Percentiles rank a stretch among this genome's conserved stretches.
phyloP scores from a whole-genome alignment of 257 asterid genomes.

The Gentiana dahurica region DNA sequence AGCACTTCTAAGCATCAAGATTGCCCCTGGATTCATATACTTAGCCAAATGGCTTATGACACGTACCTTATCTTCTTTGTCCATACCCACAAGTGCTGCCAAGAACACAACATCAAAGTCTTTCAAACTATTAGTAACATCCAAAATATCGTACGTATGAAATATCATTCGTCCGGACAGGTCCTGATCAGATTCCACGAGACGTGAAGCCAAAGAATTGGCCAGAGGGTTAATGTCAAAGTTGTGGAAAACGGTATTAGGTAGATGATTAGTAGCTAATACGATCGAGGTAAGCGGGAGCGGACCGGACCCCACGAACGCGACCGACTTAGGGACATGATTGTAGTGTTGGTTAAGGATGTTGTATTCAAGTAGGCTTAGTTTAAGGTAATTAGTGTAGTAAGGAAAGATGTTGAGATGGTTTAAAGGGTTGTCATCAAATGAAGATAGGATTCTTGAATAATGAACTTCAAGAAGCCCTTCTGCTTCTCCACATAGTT shows the following conservation, averaged over 20 bases:
- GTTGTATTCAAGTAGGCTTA: conserved; percentile 48
- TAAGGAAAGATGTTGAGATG: conserved; percentile 62
- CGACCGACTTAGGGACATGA: conserved; percentile 26
- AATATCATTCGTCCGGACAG: conserved; percentile 53
- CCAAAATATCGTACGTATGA: conserved; percentile 45
- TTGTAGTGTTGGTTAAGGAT: conserved; percentile 35
- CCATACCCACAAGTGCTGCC: conserved; percentile 90
- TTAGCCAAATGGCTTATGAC: conserved; percentile 45
- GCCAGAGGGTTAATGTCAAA: conserved; percentile 61
- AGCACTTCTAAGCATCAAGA: conserved; percentile 77
- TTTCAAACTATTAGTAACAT: conserved; percentile 28
- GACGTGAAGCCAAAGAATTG: conserved; percentile 44
- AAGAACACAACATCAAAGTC: conserved; percentile 72
- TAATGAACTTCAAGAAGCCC: conserved; percentile 60
- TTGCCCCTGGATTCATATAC: conserved; percentile 65
- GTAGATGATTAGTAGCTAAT: conserved; percentile 53
- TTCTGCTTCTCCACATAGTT: conserved; percentile 66
- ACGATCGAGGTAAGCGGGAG: conserved; percentile 78
- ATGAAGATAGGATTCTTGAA: conserved; percentile 39
- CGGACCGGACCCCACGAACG: conserved; percentile 90
- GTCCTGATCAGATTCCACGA: conserved; percentile 41
- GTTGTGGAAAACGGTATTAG: conserved; percentile 47
- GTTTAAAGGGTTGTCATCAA: conserved; percentile 37
- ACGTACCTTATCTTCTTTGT: conserved; percentile 41
- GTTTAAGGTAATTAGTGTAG: conserved; percentile 61